Evolutionary conservation across 2,329 filamentous ascomycete genomes (phyloP).

Genomic region (Aspergillus sp.): DNA sequence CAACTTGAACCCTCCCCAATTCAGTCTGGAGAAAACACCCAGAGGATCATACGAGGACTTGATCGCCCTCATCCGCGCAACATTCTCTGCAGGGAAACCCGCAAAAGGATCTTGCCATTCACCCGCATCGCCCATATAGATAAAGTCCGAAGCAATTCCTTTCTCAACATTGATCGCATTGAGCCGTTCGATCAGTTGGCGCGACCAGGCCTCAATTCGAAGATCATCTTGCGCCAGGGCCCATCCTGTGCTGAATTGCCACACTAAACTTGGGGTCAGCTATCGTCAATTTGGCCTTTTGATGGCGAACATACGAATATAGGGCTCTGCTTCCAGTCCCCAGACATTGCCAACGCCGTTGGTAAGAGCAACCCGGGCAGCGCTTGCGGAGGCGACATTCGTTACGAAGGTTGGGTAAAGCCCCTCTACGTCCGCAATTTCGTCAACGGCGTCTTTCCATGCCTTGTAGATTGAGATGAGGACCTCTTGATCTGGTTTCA

Average conservation of each 20-base stretch:
- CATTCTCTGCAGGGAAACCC: conserved; percentile 39
- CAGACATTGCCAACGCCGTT: conserved; percentile 48
- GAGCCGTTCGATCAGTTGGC: conserved; percentile 29
- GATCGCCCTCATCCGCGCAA: conserved; percentile 38
- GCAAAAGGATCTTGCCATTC: conserved; percentile 44
- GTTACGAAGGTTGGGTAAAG: conserved; percentile 45
- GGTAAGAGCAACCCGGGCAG: conserved; percentile 34
- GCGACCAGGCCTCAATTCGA: conserved; percentile 41
- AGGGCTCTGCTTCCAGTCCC: conserved; percentile 37
- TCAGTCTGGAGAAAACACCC: conserved; percentile 37
- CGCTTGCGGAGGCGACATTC: conserved; percentile 35
- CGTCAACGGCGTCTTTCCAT: conserved; percentile 41
- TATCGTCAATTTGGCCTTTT: background rate
- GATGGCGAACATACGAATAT: conserved; percentile 33
- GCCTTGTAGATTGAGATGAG: conserved; percentile 38
- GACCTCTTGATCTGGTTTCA: conserved; percentile 39
- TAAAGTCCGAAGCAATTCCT: conserved; percentile 38
- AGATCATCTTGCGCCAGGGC: conserved; percentile 41
- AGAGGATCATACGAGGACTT: conserved; percentile 40
- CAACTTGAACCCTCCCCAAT: conserved; percentile 43
- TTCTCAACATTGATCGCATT: conserved; percentile 38
- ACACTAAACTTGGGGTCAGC: conserved; percentile 33
- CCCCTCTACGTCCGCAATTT: conserved; percentile 42
- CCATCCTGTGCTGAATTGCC: conserved; percentile 47
- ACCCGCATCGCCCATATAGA: conserved; percentile 45